Conservation (phyloP, 164 flowering plant genomes). For the Santalum album region DNA sequence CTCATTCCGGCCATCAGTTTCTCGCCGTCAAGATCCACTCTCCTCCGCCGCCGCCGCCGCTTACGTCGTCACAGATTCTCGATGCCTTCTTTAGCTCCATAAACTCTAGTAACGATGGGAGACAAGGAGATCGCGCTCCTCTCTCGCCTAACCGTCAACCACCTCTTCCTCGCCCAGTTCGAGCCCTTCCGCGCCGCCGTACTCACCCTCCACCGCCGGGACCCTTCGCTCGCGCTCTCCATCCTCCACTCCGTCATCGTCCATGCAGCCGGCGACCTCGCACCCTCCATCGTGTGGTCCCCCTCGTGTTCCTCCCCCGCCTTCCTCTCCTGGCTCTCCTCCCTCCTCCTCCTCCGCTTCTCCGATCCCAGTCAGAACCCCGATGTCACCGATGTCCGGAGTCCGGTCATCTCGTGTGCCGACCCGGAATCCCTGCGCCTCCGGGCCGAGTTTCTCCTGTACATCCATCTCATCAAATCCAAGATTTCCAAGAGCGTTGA, state of each 20-base stretch:
- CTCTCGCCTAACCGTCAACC: constrained; percentile 61
- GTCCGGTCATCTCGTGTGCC: constrained; percentile 17
- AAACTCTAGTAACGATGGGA: no score
- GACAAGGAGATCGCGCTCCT: constrained; percentile 69
- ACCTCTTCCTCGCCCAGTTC: constrained; percentile 80
- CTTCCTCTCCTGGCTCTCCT: constrained; percentile 54
- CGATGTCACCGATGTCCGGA: not conserved
- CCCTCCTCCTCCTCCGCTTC: constrained; percentile 54
- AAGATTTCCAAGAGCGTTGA: constrained; percentile 26
- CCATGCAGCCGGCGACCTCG: constrained; percentile 33
- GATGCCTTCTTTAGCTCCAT: no score
- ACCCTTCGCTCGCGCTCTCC: constrained; percentile 54
- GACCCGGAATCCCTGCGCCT: constrained; percentile 41
- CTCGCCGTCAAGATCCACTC: no score
- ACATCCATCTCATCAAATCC: constrained; percentile 43
- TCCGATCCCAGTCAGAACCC: constrained; percentile 14
- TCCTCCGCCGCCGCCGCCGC: no score
- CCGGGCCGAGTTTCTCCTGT: constrained; percentile 62
- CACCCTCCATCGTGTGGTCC: constrained; percentile 44
- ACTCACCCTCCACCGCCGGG: constrained; percentile 45
- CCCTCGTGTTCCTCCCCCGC: constrained; percentile 17
- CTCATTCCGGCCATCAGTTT: no score
- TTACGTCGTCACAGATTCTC: no score
- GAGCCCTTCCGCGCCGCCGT: constrained; percentile 76
- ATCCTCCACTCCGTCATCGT: constrained; percentile 67